phyloP scores from a whole-genome alignment of 2,329 filamentous ascomycete species.

The Colletotrichum gigasporum region DNA sequence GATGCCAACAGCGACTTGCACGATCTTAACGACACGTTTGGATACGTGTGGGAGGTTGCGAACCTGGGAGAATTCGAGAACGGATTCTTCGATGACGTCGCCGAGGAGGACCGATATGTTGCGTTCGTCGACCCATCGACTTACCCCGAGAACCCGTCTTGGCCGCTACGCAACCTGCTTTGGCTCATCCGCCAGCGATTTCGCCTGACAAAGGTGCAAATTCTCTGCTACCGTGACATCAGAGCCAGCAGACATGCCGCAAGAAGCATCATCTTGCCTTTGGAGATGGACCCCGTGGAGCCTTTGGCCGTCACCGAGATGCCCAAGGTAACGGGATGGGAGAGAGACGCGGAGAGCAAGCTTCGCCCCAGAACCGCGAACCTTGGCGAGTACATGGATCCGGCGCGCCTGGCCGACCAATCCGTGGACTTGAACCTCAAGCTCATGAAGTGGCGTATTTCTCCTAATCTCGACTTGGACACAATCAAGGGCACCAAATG shows the following conservation, averaged over 20 bases:
- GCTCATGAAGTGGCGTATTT: slow-evolving; percentile 98
- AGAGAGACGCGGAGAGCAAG: slow-evolving; percentile 82
- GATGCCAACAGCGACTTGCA: slow-evolving; percentile 31
- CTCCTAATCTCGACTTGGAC: slow-evolving; percentile 87
- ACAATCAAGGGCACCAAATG: slow-evolving; percentile 90
- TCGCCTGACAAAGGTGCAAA: slow-evolving; percentile 78
- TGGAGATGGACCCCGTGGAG: slow-evolving; percentile 63
- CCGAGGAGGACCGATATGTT: slow-evolving; percentile 80
- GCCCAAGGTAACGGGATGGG: slow-evolving; percentile 96
- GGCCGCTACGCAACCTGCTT: slow-evolving; percentile 91
- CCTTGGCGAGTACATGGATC: slow-evolving; percentile 93
- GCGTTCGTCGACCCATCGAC: slow-evolving; percentile 94
- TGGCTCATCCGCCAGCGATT: slow-evolving; percentile 86
- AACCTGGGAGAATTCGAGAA: slow-evolving; percentile 82
- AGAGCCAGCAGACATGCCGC: slow-evolving; percentile 81
- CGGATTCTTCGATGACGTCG: slow-evolving; percentile 83
- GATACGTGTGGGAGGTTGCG: slow-evolving; percentile 81
- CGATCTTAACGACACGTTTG: slow-evolving; percentile 31
- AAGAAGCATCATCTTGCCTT: slow-evolving; percentile 79
- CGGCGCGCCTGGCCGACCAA: slow-evolving; percentile 85
- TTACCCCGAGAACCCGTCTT: slow-evolving; percentile 86
- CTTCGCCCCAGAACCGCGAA: slow-evolving; percentile 82
- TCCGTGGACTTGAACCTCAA: slow-evolving; percentile 97
- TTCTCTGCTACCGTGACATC: slow-evolving; percentile 90
- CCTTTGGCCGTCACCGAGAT: slow-evolving; percentile 61